phyloP scores from a whole-genome alignment of 371 early-diverging fungal genomes.

The Mucor racemosus region DNA sequence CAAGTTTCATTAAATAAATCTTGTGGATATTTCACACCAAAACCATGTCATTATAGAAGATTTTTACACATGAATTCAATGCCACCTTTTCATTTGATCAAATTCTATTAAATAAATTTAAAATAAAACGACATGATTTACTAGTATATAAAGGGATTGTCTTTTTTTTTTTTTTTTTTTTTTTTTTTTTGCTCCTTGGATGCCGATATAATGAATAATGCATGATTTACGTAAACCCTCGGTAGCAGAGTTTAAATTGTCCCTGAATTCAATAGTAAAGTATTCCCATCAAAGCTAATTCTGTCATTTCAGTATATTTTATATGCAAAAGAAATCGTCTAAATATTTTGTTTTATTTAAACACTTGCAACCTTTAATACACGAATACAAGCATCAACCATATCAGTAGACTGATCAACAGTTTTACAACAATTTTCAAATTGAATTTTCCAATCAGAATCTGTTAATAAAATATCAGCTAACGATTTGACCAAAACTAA shows the following conservation, averaged over 20 bases:
- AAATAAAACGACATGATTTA: background rate
- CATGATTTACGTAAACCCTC: background rate
- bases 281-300: no score
- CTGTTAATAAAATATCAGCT: constrained; percentile 27
- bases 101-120: background rate
- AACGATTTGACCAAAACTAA: constrained; percentile 48
- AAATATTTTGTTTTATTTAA: constrained; percentile 13
- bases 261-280: no score
- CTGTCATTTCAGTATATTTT: background rate
- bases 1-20: background rate
- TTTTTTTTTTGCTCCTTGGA: no score
- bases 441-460: constrained; percentile 22
- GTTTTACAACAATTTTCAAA: constrained; percentile 45
- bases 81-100: background rate
- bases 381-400: constrained; percentile 51
- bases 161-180: no score
- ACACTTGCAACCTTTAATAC: constrained; percentile 48
- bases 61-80: constrained; percentile 2
- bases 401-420: constrained; percentile 42
- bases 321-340: no score
- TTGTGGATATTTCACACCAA: background rate
- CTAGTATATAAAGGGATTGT: no score
- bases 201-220: background rate
- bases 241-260: background rate
- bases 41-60: background rate